Evolutionary conservation across 164 flowering plant species (phyloP), one percentile per base, ranked within the genome.

Genomic region (Annona cherimola): DNA sequence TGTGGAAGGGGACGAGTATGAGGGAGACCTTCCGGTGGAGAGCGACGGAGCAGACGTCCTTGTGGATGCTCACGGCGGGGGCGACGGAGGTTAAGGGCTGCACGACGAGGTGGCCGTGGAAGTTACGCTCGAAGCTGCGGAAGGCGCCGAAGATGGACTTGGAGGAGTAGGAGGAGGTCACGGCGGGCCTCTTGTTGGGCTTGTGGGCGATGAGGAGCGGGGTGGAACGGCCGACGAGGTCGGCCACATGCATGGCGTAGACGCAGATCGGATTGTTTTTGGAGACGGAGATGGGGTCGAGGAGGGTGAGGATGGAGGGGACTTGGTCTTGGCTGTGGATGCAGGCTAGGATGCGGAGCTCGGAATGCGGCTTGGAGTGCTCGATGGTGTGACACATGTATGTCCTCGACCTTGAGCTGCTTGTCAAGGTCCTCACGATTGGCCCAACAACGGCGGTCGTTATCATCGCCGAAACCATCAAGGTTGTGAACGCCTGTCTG

Each of bases 51-150:
- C 55, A 46, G 0, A 87, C 69, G 6, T 87, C 88, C 11, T 84
- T 75, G 73, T 86, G 83, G 84, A 89, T 87, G n/a, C 77, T 77
- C 1, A 60, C 78, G 50, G 68, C 84, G 6, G 93, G 82, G 0
- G 91, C 64, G 5, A 82, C 45, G 4, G 81, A 62, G 0, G 81
- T 83, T 73, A 73, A 84, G 20, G 77, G 63, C 1, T 62, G 69
- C 11, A 70, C 71, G 0, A 61, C 18, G 5, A 68, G 7, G 12
- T 11, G 50, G 7, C 45, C 74, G 11, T 1, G 14, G 5, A 66
- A 60, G 26, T 61, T 26, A 3, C 41, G n/a, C 35, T 70, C 74
- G 18, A 45, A 74, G 44, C 11, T 61, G 39, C 45, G 43, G 35
- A 77, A 77, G 26, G 69, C 76, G 3, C 50, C 66, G 42, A 74